phyloP scores from a whole-genome alignment of 2,329 filamentous ascomycete genomes.

The Akanthomyces dipterigenus region DNA sequence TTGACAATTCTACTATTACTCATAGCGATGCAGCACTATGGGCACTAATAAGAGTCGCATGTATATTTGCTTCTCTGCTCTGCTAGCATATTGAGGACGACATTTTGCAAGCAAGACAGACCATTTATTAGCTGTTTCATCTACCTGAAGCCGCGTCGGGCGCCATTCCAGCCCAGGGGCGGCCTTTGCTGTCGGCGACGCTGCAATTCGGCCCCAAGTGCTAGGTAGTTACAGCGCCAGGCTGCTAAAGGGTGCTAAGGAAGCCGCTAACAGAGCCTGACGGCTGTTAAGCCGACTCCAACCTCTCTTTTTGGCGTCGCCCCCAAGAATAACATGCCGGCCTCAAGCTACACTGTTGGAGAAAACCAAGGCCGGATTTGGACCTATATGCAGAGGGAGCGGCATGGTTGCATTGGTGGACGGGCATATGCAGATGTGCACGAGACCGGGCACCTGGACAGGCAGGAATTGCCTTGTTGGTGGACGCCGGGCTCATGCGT shows the following conservation, averaged over 20 bases:
- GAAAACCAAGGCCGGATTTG: neutral
- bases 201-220: neutral
- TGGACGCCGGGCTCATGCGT: neutral
- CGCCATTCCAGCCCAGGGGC: neutral
- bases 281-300: constrained; percentile 7
- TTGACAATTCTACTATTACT: too few relatives aligned
- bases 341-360: neutral
- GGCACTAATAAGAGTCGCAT: too few relatives aligned
- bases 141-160: neutral
- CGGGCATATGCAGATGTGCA: neutral
- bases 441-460: neutral
- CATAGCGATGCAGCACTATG: too few relatives aligned
- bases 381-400: neutral
- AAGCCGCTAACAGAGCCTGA: constrained; percentile 7
- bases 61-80: neutral
- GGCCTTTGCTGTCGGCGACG: neutral
- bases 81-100: neutral
- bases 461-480: neutral
- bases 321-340: neutral
- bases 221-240: neutral
- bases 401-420: neutral
- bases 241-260: neutral
- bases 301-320: neutral
- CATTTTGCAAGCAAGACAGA: neutral
- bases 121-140: neutral